Percentiles rank a stretch among this genome's conserved stretches.
These are phyloP conservation scores for Yamadazyma dendronema DNA, from an alignment of 1,139 yeast genomes.

Conservation along the genomic window DNA sequence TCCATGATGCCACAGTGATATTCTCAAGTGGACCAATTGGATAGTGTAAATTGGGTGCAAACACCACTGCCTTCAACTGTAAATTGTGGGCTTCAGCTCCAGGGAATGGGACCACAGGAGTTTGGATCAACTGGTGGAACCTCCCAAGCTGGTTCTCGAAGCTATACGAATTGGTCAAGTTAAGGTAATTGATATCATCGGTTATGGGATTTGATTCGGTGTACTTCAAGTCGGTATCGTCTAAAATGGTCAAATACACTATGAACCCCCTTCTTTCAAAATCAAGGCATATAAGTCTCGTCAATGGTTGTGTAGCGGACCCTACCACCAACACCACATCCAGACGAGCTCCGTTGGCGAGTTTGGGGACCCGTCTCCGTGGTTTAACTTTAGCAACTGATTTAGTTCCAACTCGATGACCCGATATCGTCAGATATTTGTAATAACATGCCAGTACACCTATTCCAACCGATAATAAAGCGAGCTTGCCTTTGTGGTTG, in stretches of 20 bases:
- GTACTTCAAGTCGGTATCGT: slow-evolving; percentile 59
- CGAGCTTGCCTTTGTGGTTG: slow-evolving; percentile 16
- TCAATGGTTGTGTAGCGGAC: slow-evolving; percentile 74
- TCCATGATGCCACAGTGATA: slow-evolving; percentile 54
- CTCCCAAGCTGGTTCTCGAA: slow-evolving; percentile 33
- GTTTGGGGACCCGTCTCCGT: slow-evolving; percentile 59
- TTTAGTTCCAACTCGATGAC: not conserved
- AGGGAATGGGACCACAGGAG: slow-evolving; percentile 45
- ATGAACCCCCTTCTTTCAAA: slow-evolving; percentile 77
- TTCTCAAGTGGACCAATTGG: slow-evolving; percentile 71
- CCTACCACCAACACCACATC: slow-evolving; percentile 77
- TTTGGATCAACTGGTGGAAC: slow-evolving; percentile 39
- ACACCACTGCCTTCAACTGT: slow-evolving; percentile 54
- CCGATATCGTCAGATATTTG: not conserved
- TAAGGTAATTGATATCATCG: slow-evolving; percentile 48
- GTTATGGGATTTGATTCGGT: slow-evolving; percentile 58
- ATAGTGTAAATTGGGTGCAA: slow-evolving; percentile 63
- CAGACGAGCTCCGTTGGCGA: slow-evolving; percentile 68
- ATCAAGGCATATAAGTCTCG: slow-evolving; percentile 68
- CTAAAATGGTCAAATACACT: slow-evolving; percentile 70
- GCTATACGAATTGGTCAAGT: slow-evolving; percentile 26
- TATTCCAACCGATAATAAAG: slow-evolving; percentile 29
- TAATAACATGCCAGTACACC: slow-evolving; percentile 26
- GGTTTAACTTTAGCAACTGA: slow-evolving; percentile 9
- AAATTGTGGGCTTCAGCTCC: slow-evolving; percentile 56